Percentiles rank a stretch among this genome's conserved stretches.
Conservation (phyloP, 257 asterid genomes). For the Euphrasia confusa region DNA sequence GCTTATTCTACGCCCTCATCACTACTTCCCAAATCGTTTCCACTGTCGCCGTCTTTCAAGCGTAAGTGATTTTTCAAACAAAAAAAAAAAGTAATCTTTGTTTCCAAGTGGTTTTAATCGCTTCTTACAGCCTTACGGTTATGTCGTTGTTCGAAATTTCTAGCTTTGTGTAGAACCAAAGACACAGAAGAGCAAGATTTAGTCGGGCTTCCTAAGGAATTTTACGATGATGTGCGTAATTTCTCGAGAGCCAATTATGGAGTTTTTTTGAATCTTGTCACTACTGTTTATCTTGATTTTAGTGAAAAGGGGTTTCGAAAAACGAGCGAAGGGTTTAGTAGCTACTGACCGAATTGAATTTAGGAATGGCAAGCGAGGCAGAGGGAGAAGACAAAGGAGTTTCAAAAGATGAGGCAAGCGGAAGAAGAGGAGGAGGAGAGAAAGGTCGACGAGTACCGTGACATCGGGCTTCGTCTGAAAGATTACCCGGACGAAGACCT, state of each 20-base stretch:
- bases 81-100: conserved; percentile 1
- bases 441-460: conserved; percentile 75
- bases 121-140: neutral
- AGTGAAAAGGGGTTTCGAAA: neutral
- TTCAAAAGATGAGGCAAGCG: conserved; percentile 47
- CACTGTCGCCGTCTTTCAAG: conserved; percentile 27
- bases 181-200: conserved; percentile 51
- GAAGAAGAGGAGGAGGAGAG: conserved; percentile 88
- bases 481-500: conserved; percentile 77
- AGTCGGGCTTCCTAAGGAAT: conserved; percentile 73
- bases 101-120: neutral
- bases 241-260: neutral
- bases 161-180: conserved; percentile 52
- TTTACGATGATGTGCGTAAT: conserved; percentile 67
- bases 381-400: conserved; percentile 83
- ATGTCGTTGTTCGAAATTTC: conserved; percentile 2
- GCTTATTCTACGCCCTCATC: conserved; percentile 24
- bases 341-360: conserved; percentile 1
- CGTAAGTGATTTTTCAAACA: conserved; percentile 27
- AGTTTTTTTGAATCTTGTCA: neutral
- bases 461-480: conserved; percentile 54
- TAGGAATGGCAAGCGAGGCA: conserved; percentile 99
- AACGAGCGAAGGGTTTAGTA: conserved; percentile 1
- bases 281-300: neutral
- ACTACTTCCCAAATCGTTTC: conserved; percentile 22